Evolutionary conservation across 768 basidiomycete genomes (phyloP).

Genomic region (Tremella fuciformis): DNA sequence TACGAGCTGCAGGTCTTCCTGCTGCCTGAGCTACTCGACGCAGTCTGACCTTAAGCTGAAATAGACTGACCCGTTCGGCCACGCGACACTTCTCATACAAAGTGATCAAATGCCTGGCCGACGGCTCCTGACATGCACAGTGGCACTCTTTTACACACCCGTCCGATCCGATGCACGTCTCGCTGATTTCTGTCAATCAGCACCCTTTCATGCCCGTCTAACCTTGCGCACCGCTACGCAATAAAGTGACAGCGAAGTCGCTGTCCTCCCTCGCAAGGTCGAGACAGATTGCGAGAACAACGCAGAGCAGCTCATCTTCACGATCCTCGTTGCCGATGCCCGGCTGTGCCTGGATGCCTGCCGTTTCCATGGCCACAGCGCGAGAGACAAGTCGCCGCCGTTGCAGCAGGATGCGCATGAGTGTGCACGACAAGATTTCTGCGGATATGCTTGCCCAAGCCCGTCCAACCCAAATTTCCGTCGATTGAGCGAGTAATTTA

Average conservation of each 20-base stretch:
- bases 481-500: too few species aligned
- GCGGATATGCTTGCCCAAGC: too few species aligned
- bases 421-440: too few species aligned
- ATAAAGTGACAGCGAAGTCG: background rate
- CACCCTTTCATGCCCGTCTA: background rate
- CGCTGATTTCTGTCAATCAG: slow-evolving; percentile 3
- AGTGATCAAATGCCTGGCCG: background rate
- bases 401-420: too few species aligned
- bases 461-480: too few species aligned
- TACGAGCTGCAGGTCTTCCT: slow-evolving; percentile 4
- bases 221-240: background rate
- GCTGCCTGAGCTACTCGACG: background rate
- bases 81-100: background rate
- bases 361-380: too few species aligned
- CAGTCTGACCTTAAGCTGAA: background rate
- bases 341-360: too few species aligned
- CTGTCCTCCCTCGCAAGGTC: background rate
- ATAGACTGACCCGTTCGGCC: background rate
- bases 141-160: background rate
- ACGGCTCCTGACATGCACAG: background rate
- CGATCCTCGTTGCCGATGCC: background rate
- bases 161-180: background rate
- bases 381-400: too few species aligned
- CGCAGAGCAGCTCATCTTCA: slow-evolving; percentile 2
- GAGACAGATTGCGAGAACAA: background rate